A percentile compares a stretch with the other conserved stretches of the same genome.
Conservation (phyloP, 768 basidiomycete species). For the Tulasnella sp. region DNA sequence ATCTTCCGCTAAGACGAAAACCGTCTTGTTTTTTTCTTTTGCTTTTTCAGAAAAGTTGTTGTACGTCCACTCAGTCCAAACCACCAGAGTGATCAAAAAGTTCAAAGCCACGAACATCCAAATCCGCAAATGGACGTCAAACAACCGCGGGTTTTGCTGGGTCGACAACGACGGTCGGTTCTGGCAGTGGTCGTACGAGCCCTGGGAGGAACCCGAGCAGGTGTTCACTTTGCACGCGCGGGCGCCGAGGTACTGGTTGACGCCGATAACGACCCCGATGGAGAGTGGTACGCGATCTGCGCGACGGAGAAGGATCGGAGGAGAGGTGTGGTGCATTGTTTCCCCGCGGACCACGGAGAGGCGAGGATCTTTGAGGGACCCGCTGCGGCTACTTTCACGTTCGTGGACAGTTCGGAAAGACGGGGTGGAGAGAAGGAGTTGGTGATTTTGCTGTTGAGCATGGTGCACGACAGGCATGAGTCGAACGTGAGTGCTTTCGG, state of each 20-base stretch:
- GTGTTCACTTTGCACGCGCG: slow-evolving; percentile 1
- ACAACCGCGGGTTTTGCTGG: slow-evolving; percentile 8
- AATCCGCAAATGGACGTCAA: slow-evolving; percentile 9
- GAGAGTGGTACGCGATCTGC: slow-evolving; percentile 16
- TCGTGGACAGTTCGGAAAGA: not conserved
- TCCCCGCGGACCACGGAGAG: slow-evolving; percentile 6
- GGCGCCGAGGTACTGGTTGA: slow-evolving; percentile 3
- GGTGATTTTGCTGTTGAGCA: not conserved
- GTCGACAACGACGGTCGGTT: slow-evolving; percentile 7
- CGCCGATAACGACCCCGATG: slow-evolving; percentile 10
- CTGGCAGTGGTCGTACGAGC: not conserved
- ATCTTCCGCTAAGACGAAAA: too few species aligned
- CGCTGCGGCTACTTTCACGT: not conserved
- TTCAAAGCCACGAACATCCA: slow-evolving; percentile 1
- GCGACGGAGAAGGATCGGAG: slow-evolving; percentile 9
- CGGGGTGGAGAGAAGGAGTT: not conserved
- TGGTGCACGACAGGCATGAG: not conserved
- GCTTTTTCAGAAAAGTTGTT: not conserved
- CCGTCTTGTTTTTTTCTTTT: too few species aligned
- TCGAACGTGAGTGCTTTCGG: not conserved
- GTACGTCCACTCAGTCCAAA: slow-evolving; percentile 4
- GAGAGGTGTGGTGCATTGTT: slow-evolving; percentile 14
- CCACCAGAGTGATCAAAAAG: slow-evolving; percentile 8
- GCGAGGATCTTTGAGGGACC: slow-evolving; percentile 7
- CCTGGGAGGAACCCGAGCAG: not conserved